Percentiles rank a stretch among this genome's conserved stretches.
phyloP scores from a whole-genome alignment of 768 basidiomycete genomes.

The Mycena albidolilacea region DNA sequence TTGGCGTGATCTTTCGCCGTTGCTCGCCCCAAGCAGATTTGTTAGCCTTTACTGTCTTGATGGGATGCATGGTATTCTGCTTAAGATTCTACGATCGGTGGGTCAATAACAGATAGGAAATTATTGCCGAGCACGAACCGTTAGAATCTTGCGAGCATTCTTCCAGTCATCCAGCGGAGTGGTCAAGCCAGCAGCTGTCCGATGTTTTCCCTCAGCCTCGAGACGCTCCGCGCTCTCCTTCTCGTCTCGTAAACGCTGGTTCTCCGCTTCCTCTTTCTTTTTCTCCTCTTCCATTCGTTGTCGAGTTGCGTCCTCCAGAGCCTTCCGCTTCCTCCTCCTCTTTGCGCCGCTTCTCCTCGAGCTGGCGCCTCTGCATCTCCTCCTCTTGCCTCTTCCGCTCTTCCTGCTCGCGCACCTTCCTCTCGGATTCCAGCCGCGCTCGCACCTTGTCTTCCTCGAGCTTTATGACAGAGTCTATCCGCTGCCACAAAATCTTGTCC shows the following conservation, averaged over 20 bases:
- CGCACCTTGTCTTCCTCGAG: slow-evolving; percentile 73
- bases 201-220: slow-evolving; percentile 55
- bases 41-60: slow-evolving; percentile 70
- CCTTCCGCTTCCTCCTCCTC: slow-evolving; percentile 65
- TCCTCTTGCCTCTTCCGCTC: slow-evolving; percentile 64
- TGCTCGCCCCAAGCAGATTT: slow-evolving; percentile 76
- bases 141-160: slow-evolving; percentile 65
- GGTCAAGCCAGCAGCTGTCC: slow-evolving; percentile 64
- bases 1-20: slow-evolving; percentile 87
- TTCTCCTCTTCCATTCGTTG: slow-evolving; percentile 59
- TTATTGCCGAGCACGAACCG: slow-evolving; percentile 55
- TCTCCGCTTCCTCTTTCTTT: slow-evolving; percentile 55
- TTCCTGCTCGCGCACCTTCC: slow-evolving; percentile 63
- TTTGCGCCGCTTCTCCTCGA: slow-evolving; percentile 59
- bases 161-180: slow-evolving; percentile 78
- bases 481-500: slow-evolving; percentile 67
- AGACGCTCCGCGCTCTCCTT: slow-evolving; percentile 53
- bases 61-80: slow-evolving; percentile 69
- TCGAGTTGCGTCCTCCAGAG: slow-evolving; percentile 58
- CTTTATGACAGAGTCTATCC: slow-evolving; percentile 75
- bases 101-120: slow-evolving; percentile 26
- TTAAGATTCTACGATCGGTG: slow-evolving; percentile 69
- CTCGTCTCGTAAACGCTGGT: slow-evolving; percentile 51
- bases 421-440: slow-evolving; percentile 69
- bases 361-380: slow-evolving; percentile 56